Base-by-base conservation (phyloP, 2,329 filamentous ascomycete genomes). In the Dothistroma septosporum region DNA sequence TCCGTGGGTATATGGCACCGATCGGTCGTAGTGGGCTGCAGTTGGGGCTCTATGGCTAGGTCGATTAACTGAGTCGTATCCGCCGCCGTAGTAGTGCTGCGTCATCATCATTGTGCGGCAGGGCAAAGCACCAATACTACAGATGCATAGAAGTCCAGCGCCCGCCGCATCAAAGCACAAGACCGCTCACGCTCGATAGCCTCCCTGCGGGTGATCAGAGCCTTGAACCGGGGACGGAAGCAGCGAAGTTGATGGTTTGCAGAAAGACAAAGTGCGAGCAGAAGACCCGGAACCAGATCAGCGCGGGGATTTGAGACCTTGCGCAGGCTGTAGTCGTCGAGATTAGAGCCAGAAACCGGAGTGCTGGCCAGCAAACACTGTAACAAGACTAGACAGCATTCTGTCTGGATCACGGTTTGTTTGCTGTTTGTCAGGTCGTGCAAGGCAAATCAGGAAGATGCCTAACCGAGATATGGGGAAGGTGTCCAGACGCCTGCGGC, bases 71-170 rank as follows among this genome's bases (percentile, higher is more conserved):
- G 67, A 54, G 53, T 70, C 68, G 52, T 64, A 64, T n/a, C 69
- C 70, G 47, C 60, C 64, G 47, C 63, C 64, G 53, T 71, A 68
- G 64, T 70, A 73, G 46, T 67, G 65, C 61, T 69, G 69, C 59
- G 66, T 67, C 65, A 67, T 69, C 69, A 69, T 71, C 66, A 70
- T 71, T 28, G 61, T 68, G 64, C 55, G 60, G 44, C 37, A 56
- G 55, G 57, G 48, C 35, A 37, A 53, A 53, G 46, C n/a, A 54
- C 55, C 53, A 64, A 62, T 55, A 11, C 59, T 61, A 59, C 63
- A 64, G 57, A 57, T 32, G 59, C 63, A 61, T 63, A 28, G 52
- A 55, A 59, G 19, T 52, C 35, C 14, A 31, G 46, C 47, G 44
- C 54, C 53, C 44, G 59, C 54, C 35, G 62, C 54, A 53, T 47